Base-by-base conservation (phyloP, 2,329 filamentous ascomycete species). In the Alternaria atra region DNA sequence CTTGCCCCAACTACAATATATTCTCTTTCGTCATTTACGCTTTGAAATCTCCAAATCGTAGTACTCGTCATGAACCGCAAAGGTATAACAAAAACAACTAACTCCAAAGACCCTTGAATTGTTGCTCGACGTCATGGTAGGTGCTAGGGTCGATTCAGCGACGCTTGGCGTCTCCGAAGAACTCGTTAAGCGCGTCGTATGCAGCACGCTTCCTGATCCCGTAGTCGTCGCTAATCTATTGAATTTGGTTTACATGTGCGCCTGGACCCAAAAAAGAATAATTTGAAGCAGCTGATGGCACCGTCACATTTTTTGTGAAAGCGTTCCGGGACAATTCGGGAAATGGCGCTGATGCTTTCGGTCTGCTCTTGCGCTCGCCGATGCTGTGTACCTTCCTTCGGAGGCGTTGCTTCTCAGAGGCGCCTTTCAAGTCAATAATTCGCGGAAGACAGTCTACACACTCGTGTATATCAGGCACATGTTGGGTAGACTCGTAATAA, bases 131-230 rank as follows among this genome's bases (percentile, higher is more conserved):
- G 75, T 96, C 92, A 58, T 91, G 86, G 80, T 97, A 98, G n/a
- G 91, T 95, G 55, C 86, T 86, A 3, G 94, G 91, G 77, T 98
- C 93, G 68, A 98, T 91, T 71, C 93, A 89, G 74, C 93, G 91
- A 72, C 94, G 92, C 85, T 97, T 98, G 69, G 93, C 89, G 76
- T 92, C 93, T 68, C 91, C 92, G 69, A 98, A 97, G 82, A 98
- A 97, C 77, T 97, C 93, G 75, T 97, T 94, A 61, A 97, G 84
- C 60, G 92, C 91, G 73, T 97, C 93, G 69, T 90, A 92, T n/a
- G 89, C 88, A 64, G 81, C 82, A 53, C 93, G 92, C 82, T 94
- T 95, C 74, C 91, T 89, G 68, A 88, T 86, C 74, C 94, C 92
- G 73, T 90, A 88, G 10, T 84, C 80, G 74, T 90, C 90, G 65